Percentiles rank a stretch among this genome's conserved stretches.
Conservation (phyloP, 805 yeast genomes). For the Pichia gijzeniarum region DNA sequence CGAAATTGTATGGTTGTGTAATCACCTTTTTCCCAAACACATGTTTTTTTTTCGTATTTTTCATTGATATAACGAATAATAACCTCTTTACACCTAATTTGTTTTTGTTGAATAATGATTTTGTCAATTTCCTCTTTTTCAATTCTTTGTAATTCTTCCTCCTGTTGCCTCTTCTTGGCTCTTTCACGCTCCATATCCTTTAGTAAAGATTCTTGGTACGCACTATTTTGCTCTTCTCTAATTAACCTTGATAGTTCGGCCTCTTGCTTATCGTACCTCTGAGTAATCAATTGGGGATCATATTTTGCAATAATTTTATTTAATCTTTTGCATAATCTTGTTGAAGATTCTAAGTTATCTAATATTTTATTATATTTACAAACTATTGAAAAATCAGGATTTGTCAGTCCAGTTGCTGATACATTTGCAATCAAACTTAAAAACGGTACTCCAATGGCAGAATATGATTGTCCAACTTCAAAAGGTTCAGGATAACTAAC, state of each 20-base stretch:
- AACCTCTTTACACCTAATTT: neutral
- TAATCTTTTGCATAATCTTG: constrained; percentile 31
- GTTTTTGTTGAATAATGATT: too few relatives aligned
- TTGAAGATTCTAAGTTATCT: constrained; percentile 2
- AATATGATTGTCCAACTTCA: constrained; percentile 53
- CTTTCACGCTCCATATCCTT: constrained; percentile 50
- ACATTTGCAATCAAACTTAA: constrained; percentile 49
- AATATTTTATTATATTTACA: constrained; percentile 34
- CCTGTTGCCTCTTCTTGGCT: constrained; percentile 30
- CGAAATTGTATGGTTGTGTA: constrained; percentile 45
- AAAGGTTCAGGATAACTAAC: constrained; percentile 58
- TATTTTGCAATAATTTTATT: constrained; percentile 44
- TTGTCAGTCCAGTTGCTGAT: constrained; percentile 42
- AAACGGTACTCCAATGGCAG: constrained; percentile 49
- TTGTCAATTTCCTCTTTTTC: neutral
- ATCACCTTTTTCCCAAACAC: constrained; percentile 24
- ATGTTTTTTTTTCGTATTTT: constrained; percentile 8
- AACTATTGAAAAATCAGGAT: constrained; percentile 44
- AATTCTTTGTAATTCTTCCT: constrained; percentile 20
- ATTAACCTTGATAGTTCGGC: constrained; percentile 50
- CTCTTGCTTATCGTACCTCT: constrained; percentile 55
- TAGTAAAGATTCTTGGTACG: constrained; percentile 54
- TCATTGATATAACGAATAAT: constrained; percentile 7
- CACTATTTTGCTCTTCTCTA: constrained; percentile 59
- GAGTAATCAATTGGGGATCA: constrained; percentile 54